These are phyloP conservation scores for Dictyostelium firmibasis DNA, from an alignment of 78 protist species.

Conservation along the genomic window DNA sequence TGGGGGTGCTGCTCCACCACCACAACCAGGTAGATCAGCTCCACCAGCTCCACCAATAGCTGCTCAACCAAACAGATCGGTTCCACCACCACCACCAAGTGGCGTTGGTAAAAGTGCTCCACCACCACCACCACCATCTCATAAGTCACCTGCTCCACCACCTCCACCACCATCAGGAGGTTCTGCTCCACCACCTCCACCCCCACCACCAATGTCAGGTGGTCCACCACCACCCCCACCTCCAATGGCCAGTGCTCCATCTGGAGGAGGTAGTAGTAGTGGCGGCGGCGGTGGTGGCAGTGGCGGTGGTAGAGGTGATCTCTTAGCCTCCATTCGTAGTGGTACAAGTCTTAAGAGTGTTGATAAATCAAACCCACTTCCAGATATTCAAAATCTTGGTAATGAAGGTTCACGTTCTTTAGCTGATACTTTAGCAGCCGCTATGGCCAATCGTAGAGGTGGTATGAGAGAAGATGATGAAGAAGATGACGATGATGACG, in stretches of 20 bases:
- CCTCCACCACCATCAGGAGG: constrained; percentile 34
- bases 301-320: constrained; percentile 59
- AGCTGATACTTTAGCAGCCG: constrained; percentile 69
- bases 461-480: constrained; percentile 75
- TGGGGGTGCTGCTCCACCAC: neutral
- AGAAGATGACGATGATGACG: constrained; percentile 82
- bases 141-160: too few species aligned
- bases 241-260: constrained; percentile 38
- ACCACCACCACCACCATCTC: constrained; percentile 42
- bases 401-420: constrained; percentile 73
- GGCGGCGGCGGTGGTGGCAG: too few species aligned
- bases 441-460: constrained; percentile 79
- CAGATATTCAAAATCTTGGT: constrained; percentile 49
- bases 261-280: too few species aligned
- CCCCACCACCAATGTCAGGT: constrained; percentile 19
- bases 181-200: constrained; percentile 60
- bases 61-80: neutral
- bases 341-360: constrained; percentile 64
- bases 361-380: constrained; percentile 34
- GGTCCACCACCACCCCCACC: constrained; percentile 83
- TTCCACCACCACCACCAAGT: too few species aligned
- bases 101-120: too few species aligned
- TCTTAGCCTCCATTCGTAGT: constrained; percentile 60
- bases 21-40: constrained; percentile 22
- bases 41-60: constrained; percentile 61